A percentile compares a stretch with the other conserved stretches of the same genome.
Conservation (phyloP, 805 yeast genomes). For the Jamesozyma hellenica region DNA sequence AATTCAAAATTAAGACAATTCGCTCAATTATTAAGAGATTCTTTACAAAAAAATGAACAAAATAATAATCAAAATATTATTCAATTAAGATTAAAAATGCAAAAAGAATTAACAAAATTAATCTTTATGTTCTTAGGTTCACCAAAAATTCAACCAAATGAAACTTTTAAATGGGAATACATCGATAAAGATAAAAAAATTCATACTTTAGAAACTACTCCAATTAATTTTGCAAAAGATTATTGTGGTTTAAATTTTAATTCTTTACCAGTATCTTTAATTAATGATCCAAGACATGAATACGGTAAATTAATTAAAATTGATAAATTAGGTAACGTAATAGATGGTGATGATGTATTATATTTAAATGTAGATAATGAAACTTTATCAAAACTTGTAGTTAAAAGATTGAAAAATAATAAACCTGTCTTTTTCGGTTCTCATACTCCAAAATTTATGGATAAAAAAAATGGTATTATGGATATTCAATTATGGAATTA, state of each 20-base stretch:
- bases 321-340: slow-evolving; percentile 64
- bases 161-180: slow-evolving; percentile 64
- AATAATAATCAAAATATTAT: slow-evolving; percentile 32
- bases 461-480: slow-evolving; percentile 56
- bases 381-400: slow-evolving; percentile 48
- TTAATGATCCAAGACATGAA: slow-evolving; percentile 75
- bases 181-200: slow-evolving; percentile 55
- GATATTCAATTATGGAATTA: slow-evolving; percentile 64
- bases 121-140: slow-evolving; percentile 62
- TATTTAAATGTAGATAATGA: slow-evolving; percentile 61
- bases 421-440: slow-evolving; percentile 84
- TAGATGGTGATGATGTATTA: slow-evolving; percentile 57
- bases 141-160: slow-evolving; percentile 64
- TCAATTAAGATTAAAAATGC: slow-evolving; percentile 38
- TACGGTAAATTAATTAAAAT: slow-evolving; percentile 56
- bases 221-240: slow-evolving; percentile 50
- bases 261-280: slow-evolving; percentile 49
- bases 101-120: slow-evolving; percentile 54
- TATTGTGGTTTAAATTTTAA: slow-evolving; percentile 35
- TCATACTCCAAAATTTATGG: slow-evolving; percentile 74
- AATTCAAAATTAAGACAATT: slow-evolving; percentile 67
- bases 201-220: slow-evolving; percentile 45
- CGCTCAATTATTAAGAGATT: slow-evolving; percentile 56
- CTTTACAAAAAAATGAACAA: slow-evolving; percentile 6
- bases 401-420: slow-evolving; percentile 57